Conservation (phyloP, 768 basidiomycete species). For the Boletus subcaerulescens region DNA sequence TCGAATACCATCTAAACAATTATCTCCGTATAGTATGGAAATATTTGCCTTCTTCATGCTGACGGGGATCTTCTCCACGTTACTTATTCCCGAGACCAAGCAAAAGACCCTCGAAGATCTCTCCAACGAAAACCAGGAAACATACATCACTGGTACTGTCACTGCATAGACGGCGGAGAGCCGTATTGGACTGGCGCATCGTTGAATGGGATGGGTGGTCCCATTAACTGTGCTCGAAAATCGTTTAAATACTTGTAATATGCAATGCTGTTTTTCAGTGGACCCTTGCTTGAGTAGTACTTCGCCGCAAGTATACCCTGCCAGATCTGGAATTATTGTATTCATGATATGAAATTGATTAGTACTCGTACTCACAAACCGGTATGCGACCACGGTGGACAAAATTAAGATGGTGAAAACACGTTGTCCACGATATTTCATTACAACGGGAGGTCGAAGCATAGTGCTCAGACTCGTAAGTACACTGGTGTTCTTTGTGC, state of each 20-base stretch:
- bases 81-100: constrained; percentile 81
- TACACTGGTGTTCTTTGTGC: neutral
- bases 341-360: neutral
- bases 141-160: constrained; percentile 43
- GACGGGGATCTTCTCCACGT: constrained; percentile 77
- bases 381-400: neutral
- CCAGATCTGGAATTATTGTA: neutral
- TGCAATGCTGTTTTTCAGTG: constrained; percentile 1
- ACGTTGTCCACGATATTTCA: neutral
- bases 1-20: constrained; percentile 2
- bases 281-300: neutral
- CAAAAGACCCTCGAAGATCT: constrained; percentile 62
- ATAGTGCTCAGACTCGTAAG: neutral
- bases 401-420: neutral
- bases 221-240: neutral
- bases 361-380: neutral
- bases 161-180: constrained; percentile 7
- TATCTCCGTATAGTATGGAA: constrained; percentile 47
- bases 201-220: neutral
- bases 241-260: constrained; percentile 6
- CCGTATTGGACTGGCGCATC: neutral
- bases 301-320: neutral
- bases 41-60: constrained; percentile 87
- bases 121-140: constrained; percentile 66
- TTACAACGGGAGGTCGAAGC: neutral